Base-by-base conservation (phyloP, 257 asterid species). In the Scutellaria galericulata region DNA sequence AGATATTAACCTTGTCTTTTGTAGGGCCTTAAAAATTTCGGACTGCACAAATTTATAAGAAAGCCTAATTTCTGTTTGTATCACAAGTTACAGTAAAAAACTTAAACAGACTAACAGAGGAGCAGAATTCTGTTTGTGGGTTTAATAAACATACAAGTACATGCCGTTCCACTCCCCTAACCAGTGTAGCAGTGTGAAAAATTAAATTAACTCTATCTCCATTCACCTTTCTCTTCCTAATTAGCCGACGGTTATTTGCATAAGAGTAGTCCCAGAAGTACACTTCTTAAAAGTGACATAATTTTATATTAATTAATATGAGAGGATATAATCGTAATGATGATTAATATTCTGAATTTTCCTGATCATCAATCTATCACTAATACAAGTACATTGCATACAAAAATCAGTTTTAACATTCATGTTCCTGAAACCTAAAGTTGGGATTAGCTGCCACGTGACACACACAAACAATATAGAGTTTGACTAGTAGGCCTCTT, bases 21-120 rank as follows among this genome's bases (percentile, higher is more conserved):
- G 75, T 10, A 95, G 86, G 76, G 99, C 98, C 80, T 85, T 86
- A 80, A 95, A 92, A 67, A 95, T 82, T 84, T 92, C 99, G 22
- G 96, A 90, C 98, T 92, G 89, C 84, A 83, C 60, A 48, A 72
- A 53, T 53, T 70, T 45, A 52, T 11, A 68, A 70, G 72, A 70
- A 51, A 70, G 69, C 3, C 51, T 53, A 64, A 24, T 54, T 79
- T 24, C 64, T 71, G 31, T 57, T 18, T 64, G 63, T 40, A 46
- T 75, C 47, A 41, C 41, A 55, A 40, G 14, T 24, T 60, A 37
- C 51, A 72, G 63, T n/a, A 18, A 47, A 46, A 24, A 68, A 31
- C 50, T 18, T 15, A 64, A 68, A 31, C 35, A 27, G 57, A 70
- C 22, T 54, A 24, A 24, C 27, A 31, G 14, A 20, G 53, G 47